Evolutionary conservation across 140 eudicot genomes (phyloP).

Genomic region (Flaveria floridana): DNA sequence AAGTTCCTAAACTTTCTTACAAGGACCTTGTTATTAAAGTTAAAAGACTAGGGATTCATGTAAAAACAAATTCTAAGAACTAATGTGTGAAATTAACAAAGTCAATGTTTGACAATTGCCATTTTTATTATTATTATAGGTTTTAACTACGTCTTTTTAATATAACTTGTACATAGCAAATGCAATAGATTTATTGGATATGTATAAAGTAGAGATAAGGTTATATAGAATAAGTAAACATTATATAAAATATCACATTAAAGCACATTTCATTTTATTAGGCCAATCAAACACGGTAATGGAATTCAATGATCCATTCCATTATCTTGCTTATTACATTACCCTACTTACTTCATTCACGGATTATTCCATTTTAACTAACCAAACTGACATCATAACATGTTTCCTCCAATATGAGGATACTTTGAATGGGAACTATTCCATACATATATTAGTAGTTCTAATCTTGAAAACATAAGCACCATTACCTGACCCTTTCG

Average conservation of each 20-base stretch:
- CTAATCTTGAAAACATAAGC: neutral
- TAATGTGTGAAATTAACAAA: neutral
- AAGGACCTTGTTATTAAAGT: too few relatives aligned
- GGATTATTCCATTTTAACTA: neutral
- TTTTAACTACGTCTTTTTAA: neutral
- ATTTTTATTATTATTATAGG: neutral
- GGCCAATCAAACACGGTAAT: neutral
- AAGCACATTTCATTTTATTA: neutral
- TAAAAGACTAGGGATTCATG: too few relatives aligned
- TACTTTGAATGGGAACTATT: neutral
- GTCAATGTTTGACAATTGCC: neutral
- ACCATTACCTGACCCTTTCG: slow-evolving; percentile 75
- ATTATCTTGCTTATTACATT: neutral
- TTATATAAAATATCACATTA: neutral
- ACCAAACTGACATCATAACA: neutral
- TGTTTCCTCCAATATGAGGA: neutral
- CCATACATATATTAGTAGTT: neutral
- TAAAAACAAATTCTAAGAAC: neutral
- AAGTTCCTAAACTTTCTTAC: too few relatives aligned
- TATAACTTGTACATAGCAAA: neutral
- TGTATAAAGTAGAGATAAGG: neutral
- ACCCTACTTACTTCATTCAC: neutral
- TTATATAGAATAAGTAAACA: neutral
- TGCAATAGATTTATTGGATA: neutral
- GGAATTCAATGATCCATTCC: neutral